Conservation (phyloP, 2,329 filamentous ascomycete genomes). For the Colletotrichum somersetense region DNA sequence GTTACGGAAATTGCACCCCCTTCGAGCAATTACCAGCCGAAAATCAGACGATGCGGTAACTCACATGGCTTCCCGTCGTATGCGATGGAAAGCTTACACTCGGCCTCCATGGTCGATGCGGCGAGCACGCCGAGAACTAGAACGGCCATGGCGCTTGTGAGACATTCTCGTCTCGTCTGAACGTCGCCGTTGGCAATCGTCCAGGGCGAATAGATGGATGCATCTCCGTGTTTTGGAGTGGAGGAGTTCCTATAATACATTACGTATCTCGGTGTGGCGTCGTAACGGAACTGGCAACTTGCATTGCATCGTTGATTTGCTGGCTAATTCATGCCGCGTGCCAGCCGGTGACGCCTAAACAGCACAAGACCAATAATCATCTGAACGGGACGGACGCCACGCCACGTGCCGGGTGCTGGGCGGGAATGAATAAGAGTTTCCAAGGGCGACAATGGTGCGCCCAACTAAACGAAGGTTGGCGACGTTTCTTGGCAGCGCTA, state of each 20-base stretch:
- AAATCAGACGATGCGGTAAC: background rate
- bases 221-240: background rate
- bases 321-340: background rate
- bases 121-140: constrained; percentile 6
- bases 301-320: background rate
- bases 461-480: constrained; percentile 23
- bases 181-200: background rate
- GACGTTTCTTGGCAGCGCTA: constrained; percentile 23
- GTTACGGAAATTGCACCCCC: constrained; percentile 26
- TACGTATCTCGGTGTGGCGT: constrained; percentile 18
- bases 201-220: background rate
- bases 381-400: constrained; percentile 13
- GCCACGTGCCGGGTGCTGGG: constrained; percentile 31
- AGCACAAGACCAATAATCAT: background rate
- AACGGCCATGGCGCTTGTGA: constrained; percentile 9
- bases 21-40: constrained; percentile 7
- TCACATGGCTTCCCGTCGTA: background rate
- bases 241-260: background rate
- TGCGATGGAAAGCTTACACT: background rate
- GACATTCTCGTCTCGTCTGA: background rate
- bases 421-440: constrained; percentile 20
- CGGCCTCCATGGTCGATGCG: background rate
- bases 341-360: background rate
- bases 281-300: background rate
- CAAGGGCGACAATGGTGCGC: constrained; percentile 25